Evolutionary conservation across 2,329 filamentous ascomycete species (phyloP), one percentile per base, ranked within the genome.

Genomic region (Thielaviopsis populi): DNA sequence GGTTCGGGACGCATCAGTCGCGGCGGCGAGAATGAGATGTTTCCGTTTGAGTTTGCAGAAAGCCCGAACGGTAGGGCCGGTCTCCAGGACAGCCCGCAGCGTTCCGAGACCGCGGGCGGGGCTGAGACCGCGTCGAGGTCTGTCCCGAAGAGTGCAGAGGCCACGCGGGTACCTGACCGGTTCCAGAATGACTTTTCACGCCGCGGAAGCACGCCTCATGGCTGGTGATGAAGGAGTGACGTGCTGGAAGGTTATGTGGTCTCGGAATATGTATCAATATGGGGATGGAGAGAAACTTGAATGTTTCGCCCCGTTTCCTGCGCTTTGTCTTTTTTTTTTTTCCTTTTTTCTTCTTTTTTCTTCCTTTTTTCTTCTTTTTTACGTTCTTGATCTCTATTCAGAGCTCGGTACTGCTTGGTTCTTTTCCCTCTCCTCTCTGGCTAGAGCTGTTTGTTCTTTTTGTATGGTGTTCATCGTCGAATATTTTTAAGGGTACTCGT

Each of bases 41-140:
- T 63, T 53, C 42, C 46, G 41, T 48, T 66, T 54, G 64, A 66
- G 15, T 48, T 66, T 19, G 42, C 62, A 8, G 64, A 66, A 19
- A 66, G 76, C 80, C 19, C 78, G 79, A 64, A 79, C 79, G 54
- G 61, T 3, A 76, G 83, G 67, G 85, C 81, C 68, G 85, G 82
- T 68, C 71, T 85, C 7, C 83, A 86, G 68, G 83, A 85, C 67
- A 74, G 72, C 1, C 72, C 75, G 53, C 73, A 59, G 15, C 41
- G 24, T 5, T 27, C 75, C 24, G 74, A 74, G 27, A 17, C 53
- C 65, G 73, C 75, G 61, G 78, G 74, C 19, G 70, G 73, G 27
- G 68, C 19, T 71, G 77, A 33, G 43, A 48, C 30, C 15, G 53
- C 53, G 2, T 56, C 53, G 17, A 30, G 53, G 24, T 56, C 53